These are phyloP conservation scores for Pseudogymnoascus sp. DNA, from an alignment of 2,329 filamentous ascomycete species.

Conservation along the genomic window DNA sequence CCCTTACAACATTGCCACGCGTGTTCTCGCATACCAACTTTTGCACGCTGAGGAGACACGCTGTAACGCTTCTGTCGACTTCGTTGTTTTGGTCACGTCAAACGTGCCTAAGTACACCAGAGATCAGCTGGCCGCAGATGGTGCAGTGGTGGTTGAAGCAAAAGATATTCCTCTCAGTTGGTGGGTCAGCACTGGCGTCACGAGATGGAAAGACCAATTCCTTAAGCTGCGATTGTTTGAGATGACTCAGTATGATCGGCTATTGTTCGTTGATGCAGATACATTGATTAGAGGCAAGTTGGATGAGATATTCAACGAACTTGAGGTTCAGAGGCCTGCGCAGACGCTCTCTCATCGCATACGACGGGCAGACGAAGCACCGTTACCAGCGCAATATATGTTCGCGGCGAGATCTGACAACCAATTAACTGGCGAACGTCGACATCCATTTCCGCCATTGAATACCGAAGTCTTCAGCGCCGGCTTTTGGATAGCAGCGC, in stretches of 20 bases:
- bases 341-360: constrained; percentile 18
- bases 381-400: constrained; percentile 29
- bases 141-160: constrained; percentile 33
- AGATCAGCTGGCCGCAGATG: constrained; percentile 31
- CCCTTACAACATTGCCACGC: constrained; percentile 33
- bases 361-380: constrained; percentile 25
- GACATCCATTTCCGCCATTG: constrained; percentile 32
- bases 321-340: constrained; percentile 15
- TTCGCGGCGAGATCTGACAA: constrained; percentile 31
- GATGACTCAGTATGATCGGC: constrained; percentile 34
- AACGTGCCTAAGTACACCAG: constrained; percentile 28
- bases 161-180: constrained; percentile 28
- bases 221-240: constrained; percentile 37
- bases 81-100: constrained; percentile 33
- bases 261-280: constrained; percentile 40
- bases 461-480: constrained; percentile 31
- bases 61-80: constrained; percentile 28
- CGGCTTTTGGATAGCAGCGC: constrained; percentile 36
- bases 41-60: constrained; percentile 33
- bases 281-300: constrained; percentile 31
- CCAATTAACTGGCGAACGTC: constrained; percentile 25
- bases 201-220: constrained; percentile 37
- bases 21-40: constrained; percentile 36
- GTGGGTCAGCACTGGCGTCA: constrained; percentile 32
- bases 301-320: constrained; percentile 34